Percentiles rank a stretch among this genome's conserved stretches.
phyloP scores from a whole-genome alignment of 1,284 basidiomycete species.

The Fomitopsis schrenkii region DNA sequence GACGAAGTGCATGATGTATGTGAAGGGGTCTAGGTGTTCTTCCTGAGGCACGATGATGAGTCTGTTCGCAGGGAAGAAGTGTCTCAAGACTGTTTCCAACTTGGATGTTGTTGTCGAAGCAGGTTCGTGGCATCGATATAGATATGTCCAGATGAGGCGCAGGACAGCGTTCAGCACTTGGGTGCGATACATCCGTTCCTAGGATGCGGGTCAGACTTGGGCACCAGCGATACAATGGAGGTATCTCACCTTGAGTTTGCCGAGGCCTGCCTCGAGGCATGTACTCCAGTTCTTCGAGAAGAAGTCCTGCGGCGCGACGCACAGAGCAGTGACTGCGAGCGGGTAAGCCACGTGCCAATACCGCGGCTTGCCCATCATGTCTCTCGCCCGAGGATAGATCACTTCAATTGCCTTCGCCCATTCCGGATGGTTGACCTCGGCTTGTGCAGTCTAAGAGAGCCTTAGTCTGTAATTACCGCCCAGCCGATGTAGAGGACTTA shows the following conservation, averaged over 20 bases:
- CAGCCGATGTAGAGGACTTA: conserved; percentile 23
- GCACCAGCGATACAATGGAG: background rate
- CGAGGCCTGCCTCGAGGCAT: conserved; percentile 67
- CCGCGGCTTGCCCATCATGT: conserved; percentile 86
- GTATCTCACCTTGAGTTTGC: conserved; percentile 74
- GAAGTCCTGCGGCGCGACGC: conserved; percentile 83
- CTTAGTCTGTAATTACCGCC: background rate
- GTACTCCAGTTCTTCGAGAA: conserved; percentile 81
- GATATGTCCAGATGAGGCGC: conserved; percentile 89
- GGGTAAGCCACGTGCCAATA: conserved; percentile 92
- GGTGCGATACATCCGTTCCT: conserved; percentile 79
- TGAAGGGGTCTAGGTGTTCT: conserved; percentile 73
- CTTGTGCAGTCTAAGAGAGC: conserved; percentile 75
- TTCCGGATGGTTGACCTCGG: conserved; percentile 92
- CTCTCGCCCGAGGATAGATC: conserved; percentile 80
- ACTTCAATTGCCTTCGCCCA: conserved; percentile 91
- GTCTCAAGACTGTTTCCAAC: conserved; percentile 73
- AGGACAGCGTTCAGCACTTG: conserved; percentile 81
- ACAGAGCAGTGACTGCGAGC: conserved; percentile 78
- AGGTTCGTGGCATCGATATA: conserved; percentile 89
- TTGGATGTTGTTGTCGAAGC: conserved; percentile 75
- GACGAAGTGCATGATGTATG: conserved; percentile 80
- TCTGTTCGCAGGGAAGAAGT: conserved; percentile 78
- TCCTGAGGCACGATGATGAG: conserved; percentile 66
- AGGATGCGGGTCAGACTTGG: conserved; percentile 2